Evolutionary conservation across 116 monocot genomes (phyloP).

Genomic region (Trichopus zeylanicus): DNA sequence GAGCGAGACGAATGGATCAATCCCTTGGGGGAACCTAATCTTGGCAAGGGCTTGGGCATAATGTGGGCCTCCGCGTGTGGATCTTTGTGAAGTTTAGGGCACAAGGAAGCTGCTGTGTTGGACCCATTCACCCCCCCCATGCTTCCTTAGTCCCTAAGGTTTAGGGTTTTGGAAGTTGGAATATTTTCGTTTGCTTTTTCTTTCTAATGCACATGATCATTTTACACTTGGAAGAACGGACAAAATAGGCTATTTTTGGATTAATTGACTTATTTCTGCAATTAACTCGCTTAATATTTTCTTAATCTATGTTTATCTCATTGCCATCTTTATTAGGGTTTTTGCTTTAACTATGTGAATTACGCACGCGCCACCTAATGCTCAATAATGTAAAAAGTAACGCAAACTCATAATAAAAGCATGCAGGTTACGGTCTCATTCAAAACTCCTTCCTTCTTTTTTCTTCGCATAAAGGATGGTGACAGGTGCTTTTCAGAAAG

Average conservation of each 20-base stretch:
- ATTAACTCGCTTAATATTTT: background rate
- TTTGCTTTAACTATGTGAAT: too few species aligned
- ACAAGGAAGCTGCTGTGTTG: background rate
- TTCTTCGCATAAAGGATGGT: background rate
- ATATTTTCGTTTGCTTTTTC: too few species aligned
- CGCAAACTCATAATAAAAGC: background rate
- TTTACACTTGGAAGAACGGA: too few species aligned
- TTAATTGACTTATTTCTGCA: too few species aligned
- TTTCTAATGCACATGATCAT: background rate
- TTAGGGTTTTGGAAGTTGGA: background rate
- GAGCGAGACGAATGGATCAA: too few species aligned
- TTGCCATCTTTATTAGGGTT: too few species aligned
- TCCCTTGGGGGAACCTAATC: too few species aligned
- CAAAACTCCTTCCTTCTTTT: background rate
- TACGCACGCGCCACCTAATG: too few species aligned
- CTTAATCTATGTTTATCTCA: too few species aligned
- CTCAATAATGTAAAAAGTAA: background rate
- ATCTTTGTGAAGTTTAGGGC: background rate
- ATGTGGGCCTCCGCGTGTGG: background rate
- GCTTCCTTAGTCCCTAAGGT: slow-evolving; percentile 5
- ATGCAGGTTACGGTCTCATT: background rate
- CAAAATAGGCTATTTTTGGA: too few species aligned
- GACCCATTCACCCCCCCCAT: background rate
- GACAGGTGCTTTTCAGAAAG: background rate
- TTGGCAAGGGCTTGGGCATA: too few species aligned